These are phyloP conservation scores for Lepraria neglecta DNA, from an alignment of 495 filamentous ascomycete species.

Conservation along the genomic window DNA sequence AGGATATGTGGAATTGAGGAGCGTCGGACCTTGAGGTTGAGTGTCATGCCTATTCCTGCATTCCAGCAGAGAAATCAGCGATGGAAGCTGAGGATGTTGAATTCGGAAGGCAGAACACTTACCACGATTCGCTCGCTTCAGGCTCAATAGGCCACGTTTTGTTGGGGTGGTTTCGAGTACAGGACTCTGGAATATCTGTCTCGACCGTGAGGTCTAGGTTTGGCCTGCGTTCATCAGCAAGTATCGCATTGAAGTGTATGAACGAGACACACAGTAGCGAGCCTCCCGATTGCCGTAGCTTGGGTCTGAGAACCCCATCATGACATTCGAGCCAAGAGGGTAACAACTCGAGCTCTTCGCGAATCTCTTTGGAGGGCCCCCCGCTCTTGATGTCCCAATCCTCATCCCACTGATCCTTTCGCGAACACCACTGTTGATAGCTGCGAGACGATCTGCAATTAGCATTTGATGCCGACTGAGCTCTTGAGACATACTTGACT, in stretches of 20 bases:
- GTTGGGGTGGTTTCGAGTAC: too few species aligned
- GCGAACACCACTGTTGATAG: background rate
- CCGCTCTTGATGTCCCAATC: background rate
- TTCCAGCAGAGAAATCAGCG: too few species aligned
- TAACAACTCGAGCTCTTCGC: background rate
- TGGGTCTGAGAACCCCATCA: background rate
- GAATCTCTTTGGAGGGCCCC: background rate
- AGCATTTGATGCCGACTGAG: background rate
- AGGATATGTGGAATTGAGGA: background rate
- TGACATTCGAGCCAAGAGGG: background rate
- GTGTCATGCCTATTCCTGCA: too few species aligned
- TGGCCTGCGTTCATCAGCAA: background rate
- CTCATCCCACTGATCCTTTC: background rate
- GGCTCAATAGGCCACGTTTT: too few species aligned
- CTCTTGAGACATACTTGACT: background rate
- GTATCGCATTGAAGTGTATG: background rate
- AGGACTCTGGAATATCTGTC: too few species aligned
- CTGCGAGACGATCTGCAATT: background rate
- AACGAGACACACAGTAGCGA: background rate
- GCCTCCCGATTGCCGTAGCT: background rate
- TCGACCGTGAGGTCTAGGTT: too few species aligned
- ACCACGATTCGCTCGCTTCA: too few species aligned
- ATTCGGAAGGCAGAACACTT: too few species aligned
- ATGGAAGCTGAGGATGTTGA: too few species aligned
- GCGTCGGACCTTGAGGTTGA: background rate